A percentile compares a stretch with the other conserved stretches of the same genome.
Evolutionary conservation across 495 filamentous ascomycete genomes (phyloP).

Genomic region (Neurospora pannonica): DNA sequence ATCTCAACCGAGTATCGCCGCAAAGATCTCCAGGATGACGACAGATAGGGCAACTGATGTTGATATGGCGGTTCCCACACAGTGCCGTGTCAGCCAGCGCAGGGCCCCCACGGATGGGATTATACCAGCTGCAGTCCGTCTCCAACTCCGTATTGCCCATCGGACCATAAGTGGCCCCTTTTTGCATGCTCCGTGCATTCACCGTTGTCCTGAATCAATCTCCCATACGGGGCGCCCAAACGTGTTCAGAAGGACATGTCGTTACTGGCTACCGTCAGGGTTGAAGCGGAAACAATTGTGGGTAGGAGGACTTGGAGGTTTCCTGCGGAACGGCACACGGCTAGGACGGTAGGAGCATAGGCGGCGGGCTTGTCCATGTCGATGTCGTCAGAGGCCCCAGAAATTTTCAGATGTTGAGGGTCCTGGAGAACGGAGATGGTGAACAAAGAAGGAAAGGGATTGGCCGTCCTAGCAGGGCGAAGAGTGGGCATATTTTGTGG

Average conservation of each 20-base stretch:
- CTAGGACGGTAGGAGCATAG: background rate
- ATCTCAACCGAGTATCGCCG: background rate
- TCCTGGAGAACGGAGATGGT: background rate
- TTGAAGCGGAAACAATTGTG: background rate
- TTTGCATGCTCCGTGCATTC: background rate
- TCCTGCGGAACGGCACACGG: background rate
- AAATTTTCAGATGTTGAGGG: background rate
- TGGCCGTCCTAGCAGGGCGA: background rate
- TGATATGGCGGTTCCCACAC: background rate
- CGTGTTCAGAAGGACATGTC: too few relatives aligned
- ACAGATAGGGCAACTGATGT: background rate
- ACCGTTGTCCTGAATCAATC: background rate
- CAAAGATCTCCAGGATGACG: background rate
- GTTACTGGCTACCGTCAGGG: background rate
- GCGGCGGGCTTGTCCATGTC: constrained; percentile 17
- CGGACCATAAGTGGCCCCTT: background rate
- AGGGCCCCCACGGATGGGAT: background rate
- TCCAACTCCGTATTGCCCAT: background rate
- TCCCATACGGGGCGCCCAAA: too few relatives aligned
- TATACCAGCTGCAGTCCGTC: background rate
- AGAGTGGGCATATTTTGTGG: background rate
- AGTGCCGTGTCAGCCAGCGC: background rate
- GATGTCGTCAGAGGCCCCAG: constrained; percentile 10
- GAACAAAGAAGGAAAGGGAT: background rate
- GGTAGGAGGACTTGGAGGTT: background rate